Percentiles rank a stretch among this genome's conserved stretches.
These are phyloP conservation scores for Epipyxis sp. DNA, from an alignment of 108 stramenopile species.

Conservation along the genomic window DNA sequence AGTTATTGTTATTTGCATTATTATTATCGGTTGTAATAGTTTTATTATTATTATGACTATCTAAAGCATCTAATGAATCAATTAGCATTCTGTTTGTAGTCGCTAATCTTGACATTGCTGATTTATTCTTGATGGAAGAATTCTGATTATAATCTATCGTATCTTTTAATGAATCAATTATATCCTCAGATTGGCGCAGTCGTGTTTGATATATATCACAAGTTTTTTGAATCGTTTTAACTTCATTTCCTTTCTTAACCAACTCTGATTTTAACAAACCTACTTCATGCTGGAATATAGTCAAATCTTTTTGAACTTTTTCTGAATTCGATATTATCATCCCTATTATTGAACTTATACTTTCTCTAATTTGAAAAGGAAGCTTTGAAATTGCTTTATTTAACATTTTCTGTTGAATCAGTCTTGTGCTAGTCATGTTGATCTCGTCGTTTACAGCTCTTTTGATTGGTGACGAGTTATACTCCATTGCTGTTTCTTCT, in stretches of 20 bases:
- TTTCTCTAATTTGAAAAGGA: constrained; percentile 12
- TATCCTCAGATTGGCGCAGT: neutral
- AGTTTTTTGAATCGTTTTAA: neutral
- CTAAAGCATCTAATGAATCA: constrained; percentile 2
- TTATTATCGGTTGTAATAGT: neutral
- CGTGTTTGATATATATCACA: neutral
- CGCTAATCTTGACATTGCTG: constrained; percentile 15
- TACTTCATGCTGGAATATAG: neutral
- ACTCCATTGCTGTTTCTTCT: neutral
- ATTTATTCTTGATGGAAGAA: neutral
- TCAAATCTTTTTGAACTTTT: constrained; percentile 3
- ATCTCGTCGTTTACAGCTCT: neutral
- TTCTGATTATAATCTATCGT: neutral
- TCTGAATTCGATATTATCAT: neutral
- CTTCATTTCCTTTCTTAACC: neutral
- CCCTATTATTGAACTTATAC: neutral
- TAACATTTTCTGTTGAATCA: neutral
- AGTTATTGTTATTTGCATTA: neutral
- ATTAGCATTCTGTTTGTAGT: constrained; percentile 24
- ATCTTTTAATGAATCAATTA: constrained; percentile 1
- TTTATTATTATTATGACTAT: neutral
- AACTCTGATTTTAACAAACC: neutral
- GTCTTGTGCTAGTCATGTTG: neutral
- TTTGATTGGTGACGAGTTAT: neutral
- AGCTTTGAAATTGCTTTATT: neutral